A percentile compares a stretch with the other conserved stretches of the same genome.
phyloP scores from a whole-genome alignment of 371 early-diverging fungal species.

The Mucor mucedo region DNA sequence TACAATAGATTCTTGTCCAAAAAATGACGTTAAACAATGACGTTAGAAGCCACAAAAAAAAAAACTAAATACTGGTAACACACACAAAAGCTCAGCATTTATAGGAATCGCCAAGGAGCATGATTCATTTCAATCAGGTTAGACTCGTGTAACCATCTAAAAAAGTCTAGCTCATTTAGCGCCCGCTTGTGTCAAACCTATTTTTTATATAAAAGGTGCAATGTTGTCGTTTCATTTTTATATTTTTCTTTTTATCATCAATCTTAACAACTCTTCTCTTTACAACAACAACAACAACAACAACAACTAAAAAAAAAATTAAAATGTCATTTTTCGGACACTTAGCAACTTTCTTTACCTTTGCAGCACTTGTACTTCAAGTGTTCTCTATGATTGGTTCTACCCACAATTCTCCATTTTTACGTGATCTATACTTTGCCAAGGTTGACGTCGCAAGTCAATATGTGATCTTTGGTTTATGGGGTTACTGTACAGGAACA shows the following conservation, averaged over 20 bases:
- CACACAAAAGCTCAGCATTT: too few relatives aligned
- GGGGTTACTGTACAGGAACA: conserved; percentile 43
- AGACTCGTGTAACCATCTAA: background rate
- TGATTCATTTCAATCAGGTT: too few relatives aligned
- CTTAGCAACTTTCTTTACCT: conserved; percentile 50
- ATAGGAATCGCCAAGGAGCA: background rate
- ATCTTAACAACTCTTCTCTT: background rate
- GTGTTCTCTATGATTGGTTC: conserved; percentile 50
- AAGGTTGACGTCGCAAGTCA: conserved; percentile 19
- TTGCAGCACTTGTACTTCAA: conserved; percentile 50
- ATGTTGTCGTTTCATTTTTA: too few relatives aligned
- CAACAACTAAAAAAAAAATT: background rate
- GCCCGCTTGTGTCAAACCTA: too few relatives aligned
- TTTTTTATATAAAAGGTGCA: too few relatives aligned
- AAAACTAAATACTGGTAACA: too few relatives aligned
- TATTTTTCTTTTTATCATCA: too few relatives aligned
- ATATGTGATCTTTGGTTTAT: conserved; percentile 46
- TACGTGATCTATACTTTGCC: conserved; percentile 46
- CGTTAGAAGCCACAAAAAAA: too few relatives aligned
- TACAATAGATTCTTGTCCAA: background rate
- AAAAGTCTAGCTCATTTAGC: too few relatives aligned
- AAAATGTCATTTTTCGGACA: conserved; percentile 28
- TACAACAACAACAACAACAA: background rate
- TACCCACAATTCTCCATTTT: conserved; percentile 45
- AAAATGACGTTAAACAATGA: too few relatives aligned